phyloP scores from a whole-genome alignment of 2,329 filamentous ascomycete genomes.

The Fusarium caatingaense region DNA sequence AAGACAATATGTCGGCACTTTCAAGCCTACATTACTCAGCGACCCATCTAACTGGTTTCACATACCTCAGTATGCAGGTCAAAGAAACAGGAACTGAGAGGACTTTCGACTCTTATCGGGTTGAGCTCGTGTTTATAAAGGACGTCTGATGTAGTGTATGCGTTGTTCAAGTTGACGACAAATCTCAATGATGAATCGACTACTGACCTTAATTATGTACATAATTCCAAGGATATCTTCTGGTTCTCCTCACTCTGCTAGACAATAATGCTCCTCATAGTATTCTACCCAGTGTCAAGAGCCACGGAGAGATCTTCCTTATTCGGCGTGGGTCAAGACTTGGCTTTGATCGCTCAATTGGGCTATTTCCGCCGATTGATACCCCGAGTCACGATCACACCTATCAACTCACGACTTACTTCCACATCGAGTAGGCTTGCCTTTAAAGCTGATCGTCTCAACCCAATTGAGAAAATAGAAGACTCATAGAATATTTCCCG shows the following conservation, averaged over 20 bases:
- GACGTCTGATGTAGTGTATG: background rate
- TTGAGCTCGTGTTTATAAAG: no score
- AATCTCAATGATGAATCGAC: background rate
- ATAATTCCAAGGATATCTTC: background rate
- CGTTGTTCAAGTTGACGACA: background rate
- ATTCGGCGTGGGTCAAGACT: background rate
- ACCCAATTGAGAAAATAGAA: background rate
- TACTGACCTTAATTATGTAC: no score
- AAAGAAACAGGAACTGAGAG: background rate
- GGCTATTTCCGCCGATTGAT: slow-evolving; percentile 5
- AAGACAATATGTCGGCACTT: slow-evolving; percentile 1
- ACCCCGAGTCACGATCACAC: background rate
- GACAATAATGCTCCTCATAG: background rate
- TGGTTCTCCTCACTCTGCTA: background rate
- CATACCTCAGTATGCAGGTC: background rate
- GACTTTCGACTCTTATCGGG: background rate
- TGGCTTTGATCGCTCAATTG: background rate
- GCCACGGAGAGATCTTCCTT: background rate
- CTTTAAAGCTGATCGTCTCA: no score
- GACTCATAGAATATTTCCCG: background rate
- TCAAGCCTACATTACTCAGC: background rate
- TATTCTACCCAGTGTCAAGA: no score
- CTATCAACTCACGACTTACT: background rate
- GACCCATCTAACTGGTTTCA: background rate
- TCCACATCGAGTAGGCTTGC: background rate